Base-by-base conservation (phyloP, 768 basidiomycete genomes). In the Suillus alpinus region DNA sequence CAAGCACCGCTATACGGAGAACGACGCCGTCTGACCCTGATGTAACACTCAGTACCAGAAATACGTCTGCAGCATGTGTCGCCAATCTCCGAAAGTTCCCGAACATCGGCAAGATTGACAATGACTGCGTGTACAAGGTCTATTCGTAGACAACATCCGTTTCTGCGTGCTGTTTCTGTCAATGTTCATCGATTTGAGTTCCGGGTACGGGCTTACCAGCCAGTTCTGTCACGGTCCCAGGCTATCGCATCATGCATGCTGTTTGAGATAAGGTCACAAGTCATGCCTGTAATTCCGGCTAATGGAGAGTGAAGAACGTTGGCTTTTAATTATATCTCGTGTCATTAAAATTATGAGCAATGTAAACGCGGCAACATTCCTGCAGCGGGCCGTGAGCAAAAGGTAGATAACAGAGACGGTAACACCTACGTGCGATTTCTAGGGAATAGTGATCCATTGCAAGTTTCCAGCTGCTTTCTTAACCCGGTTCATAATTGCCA, bases 401-500 rank as follows among this genome's bases (percentile, higher is more conserved):
- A 55, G 6, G 23, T 18, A 26, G 16, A 26, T 26, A 26, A 18
- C 16, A 55, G 23, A 39, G 36, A 55, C 23, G 3, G 23, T 29
- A n/a, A 29, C 16, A 39, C 36, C 10, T 29, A 55, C 53, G 0
- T 59, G 34, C 57, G 31, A 18, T 32, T n/a, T 56, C 62, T 64
- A 64, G 34, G 47, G 44, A 51, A 61, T 50, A 18, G 47, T 60
- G 9, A 79, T 62, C 75, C 77, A 78, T 40, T 62, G 62, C 10
- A 65, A 67, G 53, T 88, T 84, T 4, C 88, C 85, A 7, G 95
- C 94, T 1, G 96, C 95, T 71, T 98, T 98, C 63, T 83, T 83
- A 29, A 95, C 86, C 18, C 96, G 83, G 72, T 98, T 97, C 94
- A 97, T 98, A 32, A 98, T 84, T 6, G 96, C 96, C 32, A 97